Percentiles rank a stretch among this genome's conserved stretches.
Conservation (phyloP, 768 basidiomycete species). For the Pleurotus pulmonarius region DNA sequence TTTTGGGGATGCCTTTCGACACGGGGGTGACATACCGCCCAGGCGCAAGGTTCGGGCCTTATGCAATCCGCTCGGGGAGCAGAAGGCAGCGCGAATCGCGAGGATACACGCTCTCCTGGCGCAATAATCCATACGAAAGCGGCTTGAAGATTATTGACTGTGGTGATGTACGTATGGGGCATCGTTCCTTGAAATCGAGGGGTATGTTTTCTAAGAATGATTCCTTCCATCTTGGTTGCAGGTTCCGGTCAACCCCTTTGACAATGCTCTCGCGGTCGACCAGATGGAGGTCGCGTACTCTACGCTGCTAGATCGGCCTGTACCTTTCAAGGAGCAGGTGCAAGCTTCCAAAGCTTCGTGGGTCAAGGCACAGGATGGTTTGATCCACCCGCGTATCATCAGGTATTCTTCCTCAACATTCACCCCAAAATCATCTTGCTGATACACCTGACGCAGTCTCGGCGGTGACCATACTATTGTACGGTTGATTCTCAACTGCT, state of each 20-base stretch:
- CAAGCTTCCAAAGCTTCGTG: slow-evolving; percentile 34
- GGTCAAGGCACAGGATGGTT: slow-evolving; percentile 50
- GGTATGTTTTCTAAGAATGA: background rate
- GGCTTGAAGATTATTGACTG: slow-evolving; percentile 72
- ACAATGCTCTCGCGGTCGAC: slow-evolving; percentile 78
- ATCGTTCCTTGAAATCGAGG: background rate
- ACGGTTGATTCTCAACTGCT: background rate
- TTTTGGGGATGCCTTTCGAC: slow-evolving; percentile 81
- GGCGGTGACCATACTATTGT: slow-evolving; percentile 92
- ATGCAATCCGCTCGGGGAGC: slow-evolving; percentile 79
- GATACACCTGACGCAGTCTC: slow-evolving; percentile 37
- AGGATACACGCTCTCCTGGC: slow-evolving; percentile 74
- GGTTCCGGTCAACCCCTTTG: slow-evolving; percentile 78
- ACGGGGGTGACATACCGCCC: slow-evolving; percentile 62
- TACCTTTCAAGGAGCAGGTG: slow-evolving; percentile 32
- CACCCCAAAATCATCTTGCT: background rate
- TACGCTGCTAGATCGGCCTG: slow-evolving; percentile 61
- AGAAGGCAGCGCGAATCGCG: slow-evolving; percentile 53
- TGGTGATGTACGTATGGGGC: slow-evolving; percentile 58
- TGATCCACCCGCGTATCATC: slow-evolving; percentile 71
- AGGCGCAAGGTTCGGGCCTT: slow-evolving; percentile 81
- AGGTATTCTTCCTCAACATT: slow-evolving; percentile 30
- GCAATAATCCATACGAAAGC: slow-evolving; percentile 56
- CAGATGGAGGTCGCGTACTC: slow-evolving; percentile 87
- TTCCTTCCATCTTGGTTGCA: slow-evolving; percentile 19